These are phyloP conservation scores for Boletus edulis DNA, from an alignment of 768 basidiomycete species.

Conservation along the genomic window DNA sequence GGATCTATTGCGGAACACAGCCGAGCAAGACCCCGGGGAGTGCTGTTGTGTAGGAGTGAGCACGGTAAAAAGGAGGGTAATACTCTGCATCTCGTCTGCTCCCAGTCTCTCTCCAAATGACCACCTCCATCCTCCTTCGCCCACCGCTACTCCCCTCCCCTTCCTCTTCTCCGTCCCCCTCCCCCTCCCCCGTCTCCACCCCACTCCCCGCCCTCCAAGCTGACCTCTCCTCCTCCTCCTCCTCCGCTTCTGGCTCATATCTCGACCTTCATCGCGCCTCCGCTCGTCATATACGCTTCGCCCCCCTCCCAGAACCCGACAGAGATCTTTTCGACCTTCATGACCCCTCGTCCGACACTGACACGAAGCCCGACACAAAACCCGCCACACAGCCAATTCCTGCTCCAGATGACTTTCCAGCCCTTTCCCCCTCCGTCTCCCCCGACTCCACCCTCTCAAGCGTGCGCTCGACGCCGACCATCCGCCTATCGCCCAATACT, in stretches of 20 bases:
- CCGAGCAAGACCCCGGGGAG: slow-evolving; percentile 21
- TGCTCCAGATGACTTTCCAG: not conserved
- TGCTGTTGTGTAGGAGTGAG: slow-evolving; percentile 8
- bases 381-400: not conserved
- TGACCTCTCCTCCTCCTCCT: slow-evolving; percentile 17
- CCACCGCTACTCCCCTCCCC: not conserved
- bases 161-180: not conserved
- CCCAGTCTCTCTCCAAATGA: slow-evolving; percentile 7
- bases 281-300: slow-evolving; percentile 65
- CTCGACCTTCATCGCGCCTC: slow-evolving; percentile 11
- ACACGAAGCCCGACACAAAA: not conserved
- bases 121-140: slow-evolving; percentile 22
- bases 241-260: slow-evolving; percentile 20
- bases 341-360: slow-evolving; percentile 30
- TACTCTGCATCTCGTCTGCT: not conserved
- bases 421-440: slow-evolving; percentile 19
- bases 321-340: slow-evolving; percentile 34
- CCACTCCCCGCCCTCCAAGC: slow-evolving; percentile 15
- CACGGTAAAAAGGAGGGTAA: slow-evolving; percentile 1
- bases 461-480: slow-evolving; percentile 19
- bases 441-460: slow-evolving; percentile 21
- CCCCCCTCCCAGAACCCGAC: slow-evolving; percentile 79
- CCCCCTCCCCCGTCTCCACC: not conserved
- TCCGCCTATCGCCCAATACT: slow-evolving; percentile 9
- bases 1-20: slow-evolving; percentile 18